Evolutionary conservation across 2,329 filamentous ascomycete species (phyloP).

Genomic region (Tolypocladium guangdongense): DNA sequence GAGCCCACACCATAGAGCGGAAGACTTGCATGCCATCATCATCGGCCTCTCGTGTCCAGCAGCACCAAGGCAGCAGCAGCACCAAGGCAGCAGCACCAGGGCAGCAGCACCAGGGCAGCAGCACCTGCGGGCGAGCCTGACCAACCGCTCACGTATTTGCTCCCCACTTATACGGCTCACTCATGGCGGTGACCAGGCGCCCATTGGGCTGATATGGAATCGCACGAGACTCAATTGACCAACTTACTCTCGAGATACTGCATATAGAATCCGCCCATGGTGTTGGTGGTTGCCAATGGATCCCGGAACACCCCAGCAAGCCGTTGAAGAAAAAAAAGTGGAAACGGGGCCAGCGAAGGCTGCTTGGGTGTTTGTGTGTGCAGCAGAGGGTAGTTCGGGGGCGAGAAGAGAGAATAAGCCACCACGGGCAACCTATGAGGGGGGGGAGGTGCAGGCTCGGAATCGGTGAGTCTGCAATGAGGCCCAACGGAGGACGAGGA

Average conservation of each 20-base stretch:
- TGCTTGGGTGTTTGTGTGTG: constrained; percentile 1
- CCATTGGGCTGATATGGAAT: not conserved
- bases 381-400: not conserved
- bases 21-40: not conserved
- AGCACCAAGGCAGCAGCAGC: too few relatives aligned
- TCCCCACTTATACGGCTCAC: not conserved
- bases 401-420: not conserved
- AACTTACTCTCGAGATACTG: constrained; percentile 67
- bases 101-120: too few relatives aligned
- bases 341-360: constrained; percentile 6
- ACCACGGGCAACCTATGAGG: not conserved
- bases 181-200: not conserved
- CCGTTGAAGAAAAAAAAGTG: constrained; percentile 10
- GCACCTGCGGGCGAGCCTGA: not conserved
- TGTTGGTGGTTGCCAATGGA: constrained; percentile 20
- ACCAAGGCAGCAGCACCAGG: not conserved
- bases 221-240: constrained; percentile 4
- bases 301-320: not conserved
- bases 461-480: constrained; percentile 35
- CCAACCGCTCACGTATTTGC: not conserved
- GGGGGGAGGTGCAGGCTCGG: constrained; percentile 1
- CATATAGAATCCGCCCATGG: constrained; percentile 58
- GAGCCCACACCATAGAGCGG: not conserved
- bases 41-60: not conserved
- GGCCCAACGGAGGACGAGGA: constrained; percentile 32